Percentiles rank a stretch among this genome's conserved stretches.
Evolutionary conservation across 306 rosid species (phyloP).

Genomic region (Myrica gale): DNA sequence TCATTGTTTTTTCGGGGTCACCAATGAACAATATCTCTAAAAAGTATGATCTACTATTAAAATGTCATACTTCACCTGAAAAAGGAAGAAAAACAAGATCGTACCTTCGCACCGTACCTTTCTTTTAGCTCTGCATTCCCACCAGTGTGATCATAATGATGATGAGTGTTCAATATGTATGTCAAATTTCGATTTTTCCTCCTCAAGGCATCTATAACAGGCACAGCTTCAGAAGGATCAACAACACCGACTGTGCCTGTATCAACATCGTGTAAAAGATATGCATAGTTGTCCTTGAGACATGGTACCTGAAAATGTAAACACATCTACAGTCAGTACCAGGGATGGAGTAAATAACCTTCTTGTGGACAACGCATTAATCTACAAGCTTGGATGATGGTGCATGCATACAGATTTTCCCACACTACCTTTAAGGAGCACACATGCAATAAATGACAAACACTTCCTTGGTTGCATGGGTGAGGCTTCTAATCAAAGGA

Average conservation of each 20-base stretch:
- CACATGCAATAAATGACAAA: conserved; percentile 1
- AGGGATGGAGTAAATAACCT: conserved; percentile 10
- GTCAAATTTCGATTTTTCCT: conserved; percentile 82
- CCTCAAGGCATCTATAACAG: conserved; percentile 75
- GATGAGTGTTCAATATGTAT: conserved; percentile 88
- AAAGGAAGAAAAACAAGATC: conserved; percentile 18
- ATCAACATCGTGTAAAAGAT: conserved; percentile 79
- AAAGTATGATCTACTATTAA: neutral
- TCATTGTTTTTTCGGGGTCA: neutral
- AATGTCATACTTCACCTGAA: neutral
- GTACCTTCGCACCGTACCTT: conserved; percentile 91
- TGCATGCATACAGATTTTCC: neutral
- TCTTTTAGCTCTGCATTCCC: conserved; percentile 88
- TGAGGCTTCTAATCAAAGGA: neutral
- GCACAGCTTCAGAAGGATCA: conserved; percentile 92
- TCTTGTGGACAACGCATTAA: neutral
- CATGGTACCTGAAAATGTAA: conserved; percentile 74
- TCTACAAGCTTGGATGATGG: conserved; percentile 6
- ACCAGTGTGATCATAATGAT: conserved; percentile 89
- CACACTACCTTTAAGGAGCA: neutral
- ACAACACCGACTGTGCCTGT: conserved; percentile 98
- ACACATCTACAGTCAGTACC: neutral
- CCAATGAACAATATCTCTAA: neutral
- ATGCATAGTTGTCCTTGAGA: conserved; percentile 87
- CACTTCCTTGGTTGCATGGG: neutral